phyloP scores from a whole-genome alignment of 257 asterid species.

The Marsdenia floribunda region DNA sequence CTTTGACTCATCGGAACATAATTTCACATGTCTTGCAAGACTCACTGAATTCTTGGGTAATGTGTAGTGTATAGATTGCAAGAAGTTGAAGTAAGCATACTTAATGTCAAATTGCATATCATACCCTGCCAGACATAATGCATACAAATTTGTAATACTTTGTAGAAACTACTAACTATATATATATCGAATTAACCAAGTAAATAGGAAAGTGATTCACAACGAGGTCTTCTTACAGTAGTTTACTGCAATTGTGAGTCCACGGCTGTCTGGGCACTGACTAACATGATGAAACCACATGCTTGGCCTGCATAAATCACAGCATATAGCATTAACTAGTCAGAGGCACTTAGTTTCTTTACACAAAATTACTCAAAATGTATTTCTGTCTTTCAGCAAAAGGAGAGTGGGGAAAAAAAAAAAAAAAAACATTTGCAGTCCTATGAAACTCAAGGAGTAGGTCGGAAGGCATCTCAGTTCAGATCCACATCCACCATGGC shows the following conservation, averaged over 20 bases:
- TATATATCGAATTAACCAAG: neutral
- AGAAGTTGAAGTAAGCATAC: constrained; percentile 88
- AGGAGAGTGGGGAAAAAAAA: neutral
- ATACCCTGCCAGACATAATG: constrained; percentile 60
- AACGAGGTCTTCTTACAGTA: constrained; percentile 43
- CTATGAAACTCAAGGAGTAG: neutral
- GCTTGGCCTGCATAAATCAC: constrained; percentile 69
- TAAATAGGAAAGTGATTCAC: neutral
- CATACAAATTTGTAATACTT: constrained; percentile 5
- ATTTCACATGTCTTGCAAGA: constrained; percentile 10
- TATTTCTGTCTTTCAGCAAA: neutral
- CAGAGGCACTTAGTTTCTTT: neutral
- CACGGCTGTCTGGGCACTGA: constrained; percentile 59
- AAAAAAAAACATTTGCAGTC: neutral
- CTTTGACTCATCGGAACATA: constrained; percentile 9
- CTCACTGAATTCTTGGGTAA: constrained; percentile 22
- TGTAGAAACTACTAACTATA: neutral
- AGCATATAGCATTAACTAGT: neutral
- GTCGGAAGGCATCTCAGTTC: neutral
- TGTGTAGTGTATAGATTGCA: constrained; percentile 51
- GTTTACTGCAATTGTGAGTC: constrained; percentile 78
- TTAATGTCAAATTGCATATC: constrained; percentile 88
- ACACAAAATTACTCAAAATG: neutral
- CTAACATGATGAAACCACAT: constrained; percentile 96
- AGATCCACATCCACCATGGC: neutral